Conservation (phyloP, 2,329 filamentous ascomycete species). For the Fusarium incarnatum region DNA sequence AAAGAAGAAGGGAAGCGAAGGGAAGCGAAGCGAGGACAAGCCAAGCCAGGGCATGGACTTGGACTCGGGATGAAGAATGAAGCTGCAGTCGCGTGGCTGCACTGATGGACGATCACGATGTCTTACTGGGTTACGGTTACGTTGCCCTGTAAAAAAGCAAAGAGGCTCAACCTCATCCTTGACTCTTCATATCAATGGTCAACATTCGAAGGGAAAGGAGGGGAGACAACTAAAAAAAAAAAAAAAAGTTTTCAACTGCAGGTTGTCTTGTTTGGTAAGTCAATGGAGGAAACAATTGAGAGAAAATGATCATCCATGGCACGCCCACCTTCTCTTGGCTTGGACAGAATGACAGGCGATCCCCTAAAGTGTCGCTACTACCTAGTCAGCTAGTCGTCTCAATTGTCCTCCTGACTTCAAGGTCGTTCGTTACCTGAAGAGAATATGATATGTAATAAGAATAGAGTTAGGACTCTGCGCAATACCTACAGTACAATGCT, state of each 20-base stretch:
- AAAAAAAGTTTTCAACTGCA: background rate
- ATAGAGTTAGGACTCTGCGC: background rate
- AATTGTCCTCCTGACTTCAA: conserved; percentile 21
- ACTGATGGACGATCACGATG: conserved; percentile 18
- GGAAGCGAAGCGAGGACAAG: background rate
- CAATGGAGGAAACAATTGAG: conserved; percentile 20
- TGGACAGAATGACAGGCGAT: background rate
- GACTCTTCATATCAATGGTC: conserved; percentile 1
- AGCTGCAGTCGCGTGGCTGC: conserved; percentile 25
- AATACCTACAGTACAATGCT: background rate
- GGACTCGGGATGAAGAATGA: conserved; percentile 25
- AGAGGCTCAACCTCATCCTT: conserved; percentile 17
- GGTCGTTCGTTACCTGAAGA: background rate
- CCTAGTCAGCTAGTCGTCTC: background rate
- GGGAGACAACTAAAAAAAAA: conserved; percentile 1
- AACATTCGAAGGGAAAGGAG: conserved; percentile 4
- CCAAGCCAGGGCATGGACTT: conserved; percentile 3
- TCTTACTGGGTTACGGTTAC: conserved; percentile 9
- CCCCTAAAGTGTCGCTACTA: conserved; percentile 1
- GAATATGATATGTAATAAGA: conserved; percentile 2
- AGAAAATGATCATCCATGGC: background rate
- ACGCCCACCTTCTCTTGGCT: background rate
- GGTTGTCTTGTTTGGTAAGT: background rate
- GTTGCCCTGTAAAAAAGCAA: conserved; percentile 38
- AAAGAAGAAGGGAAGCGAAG: background rate